Evolutionary conservation across 495 filamentous ascomycete species (phyloP).

Genomic region (Schizothecium vesticola): DNA sequence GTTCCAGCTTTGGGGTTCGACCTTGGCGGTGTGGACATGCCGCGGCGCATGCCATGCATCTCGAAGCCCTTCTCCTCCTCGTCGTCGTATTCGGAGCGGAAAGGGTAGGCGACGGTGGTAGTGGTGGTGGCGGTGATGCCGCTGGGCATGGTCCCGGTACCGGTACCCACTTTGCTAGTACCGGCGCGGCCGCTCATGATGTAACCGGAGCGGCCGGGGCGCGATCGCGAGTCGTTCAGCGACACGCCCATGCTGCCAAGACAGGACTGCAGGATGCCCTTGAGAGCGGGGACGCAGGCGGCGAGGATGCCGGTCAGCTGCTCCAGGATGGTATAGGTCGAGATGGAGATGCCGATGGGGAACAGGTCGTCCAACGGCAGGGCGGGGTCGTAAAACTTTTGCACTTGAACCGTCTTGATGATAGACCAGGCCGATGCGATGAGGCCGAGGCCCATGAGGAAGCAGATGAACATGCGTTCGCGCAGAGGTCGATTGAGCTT

Average conservation of each 20-base stretch:
- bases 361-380: slow-evolving; percentile 8
- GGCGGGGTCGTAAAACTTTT: slow-evolving; percentile 13
- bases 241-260: slow-evolving; percentile 21
- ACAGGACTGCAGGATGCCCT: no score
- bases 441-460: slow-evolving; percentile 25
- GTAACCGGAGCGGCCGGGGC: not conserved
- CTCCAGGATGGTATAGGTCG: slow-evolving; percentile 21
- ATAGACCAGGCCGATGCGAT: slow-evolving; percentile 17
- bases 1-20: not conserved
- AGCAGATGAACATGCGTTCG: slow-evolving; percentile 25
- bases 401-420: slow-evolving; percentile 23
- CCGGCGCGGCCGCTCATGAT: no score
- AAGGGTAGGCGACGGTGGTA: not conserved
- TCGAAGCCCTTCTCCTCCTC: slow-evolving; percentile 24
- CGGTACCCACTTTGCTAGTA: no score
- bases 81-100: not conserved
- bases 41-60: slow-evolving; percentile 15
- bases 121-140: no score
- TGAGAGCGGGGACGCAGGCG: no score
- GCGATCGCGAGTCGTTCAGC: slow-evolving; percentile 1
- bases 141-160: no score
- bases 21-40: slow-evolving; percentile 14
- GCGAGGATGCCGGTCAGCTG: slow-evolving; percentile 20
- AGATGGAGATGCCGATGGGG: slow-evolving; percentile 20
- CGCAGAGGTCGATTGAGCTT: slow-evolving; percentile 25